Base-by-base conservation (phyloP, 768 basidiomycete species). In the Pulveroboletus sp. region DNA sequence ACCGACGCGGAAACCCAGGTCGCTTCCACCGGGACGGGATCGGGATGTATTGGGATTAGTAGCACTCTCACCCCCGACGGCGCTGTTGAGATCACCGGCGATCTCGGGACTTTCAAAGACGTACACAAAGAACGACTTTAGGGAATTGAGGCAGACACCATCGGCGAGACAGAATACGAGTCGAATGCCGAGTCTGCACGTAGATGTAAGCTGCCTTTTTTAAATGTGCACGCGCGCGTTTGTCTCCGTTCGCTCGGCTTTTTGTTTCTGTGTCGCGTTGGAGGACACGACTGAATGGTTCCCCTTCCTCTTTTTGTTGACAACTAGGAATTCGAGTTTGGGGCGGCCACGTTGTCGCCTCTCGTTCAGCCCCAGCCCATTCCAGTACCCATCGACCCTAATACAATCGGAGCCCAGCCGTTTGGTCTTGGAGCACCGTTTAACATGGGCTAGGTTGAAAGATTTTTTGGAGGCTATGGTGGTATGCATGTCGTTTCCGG, bases 131-230 rank as follows among this genome's bases (percentile, higher is more conserved):
- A 90, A 93, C 57, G 89, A 92, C 65, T 93, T 93, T 58, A 76
- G 90, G 46, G 79, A 86, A 61, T 71, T 89, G 56, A 73, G 89
- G 43, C 82, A 84, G 65, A 70, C 73, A 37, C 77, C 86, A 30
- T 77, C 80, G 33, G 44, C 44, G n/a, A 45, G 44, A 58, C 79
- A 89, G 64, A 93, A 92, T 60, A 92, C 89, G 48, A 92, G 89
- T 68, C 75, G 90, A 59, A 73, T 92, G 39, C 90, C 90, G 9
- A 92, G 90, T 67, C 84, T 82, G 73, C 90, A 93, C 68, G 89
- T 83, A 47, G 81, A 83, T 63, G 81, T 83, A 69, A 66, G 81
- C 76, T 26, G 46, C 59, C 37, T 9, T 21, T 10, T 67, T 55
- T 57, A 8, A 27, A 6, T 28, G 27, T 28, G 27, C 8, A 21